Conservation (phyloP, 2,329 filamentous ascomycete genomes). For the Phialophora chinensis region DNA sequence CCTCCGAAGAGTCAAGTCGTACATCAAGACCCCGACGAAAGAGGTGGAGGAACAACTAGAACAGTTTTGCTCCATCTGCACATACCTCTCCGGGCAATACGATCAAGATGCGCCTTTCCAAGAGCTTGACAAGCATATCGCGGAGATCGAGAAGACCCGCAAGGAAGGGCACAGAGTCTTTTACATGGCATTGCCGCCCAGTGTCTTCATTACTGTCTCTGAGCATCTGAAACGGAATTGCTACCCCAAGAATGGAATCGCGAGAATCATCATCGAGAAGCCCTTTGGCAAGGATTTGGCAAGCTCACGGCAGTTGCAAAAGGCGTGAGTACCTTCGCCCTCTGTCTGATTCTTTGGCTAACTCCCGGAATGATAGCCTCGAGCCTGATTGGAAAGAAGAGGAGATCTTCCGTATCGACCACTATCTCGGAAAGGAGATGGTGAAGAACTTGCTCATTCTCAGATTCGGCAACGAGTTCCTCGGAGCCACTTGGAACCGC, state of each 20-base stretch:
- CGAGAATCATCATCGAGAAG: slow-evolving; percentile 98
- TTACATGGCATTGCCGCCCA: slow-evolving; percentile 98
- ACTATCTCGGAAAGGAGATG: slow-evolving; percentile 99
- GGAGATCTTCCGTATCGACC: slow-evolving; percentile 98
- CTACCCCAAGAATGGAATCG: slow-evolving; percentile 89
- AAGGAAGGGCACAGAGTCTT: slow-evolving; percentile 90
- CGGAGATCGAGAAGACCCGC: slow-evolving; percentile 80
- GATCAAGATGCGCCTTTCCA: slow-evolving; percentile 95
- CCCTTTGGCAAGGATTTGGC: slow-evolving; percentile 96
- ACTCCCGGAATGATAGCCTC: slow-evolving; percentile 51
- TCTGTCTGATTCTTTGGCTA: slow-evolving; percentile 1
- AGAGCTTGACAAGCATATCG: slow-evolving; percentile 81
- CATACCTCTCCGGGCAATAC: slow-evolving; percentile 96
- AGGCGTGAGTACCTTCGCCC: slow-evolving; percentile 58
- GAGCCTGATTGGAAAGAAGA: slow-evolving; percentile 99
- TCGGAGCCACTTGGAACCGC: slow-evolving; percentile 97
- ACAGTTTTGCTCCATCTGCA: slow-evolving; percentile 85
- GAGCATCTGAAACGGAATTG: slow-evolving; percentile 97
- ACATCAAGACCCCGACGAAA: slow-evolving; percentile 98
- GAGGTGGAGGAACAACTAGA: slow-evolving; percentile 94
- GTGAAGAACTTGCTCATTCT: slow-evolving; percentile 99
- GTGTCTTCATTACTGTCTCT: slow-evolving; percentile 96
- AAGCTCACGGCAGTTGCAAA: slow-evolving; percentile 92
- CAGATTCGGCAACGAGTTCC: slow-evolving; percentile 97
- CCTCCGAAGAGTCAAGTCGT: slow-evolving; percentile 90